Percentiles rank a stretch among this genome's conserved stretches.
These are phyloP conservation scores for Lichenothelia convexa DNA, from an alignment of 495 filamentous ascomycete species.

Conservation along the genomic window DNA sequence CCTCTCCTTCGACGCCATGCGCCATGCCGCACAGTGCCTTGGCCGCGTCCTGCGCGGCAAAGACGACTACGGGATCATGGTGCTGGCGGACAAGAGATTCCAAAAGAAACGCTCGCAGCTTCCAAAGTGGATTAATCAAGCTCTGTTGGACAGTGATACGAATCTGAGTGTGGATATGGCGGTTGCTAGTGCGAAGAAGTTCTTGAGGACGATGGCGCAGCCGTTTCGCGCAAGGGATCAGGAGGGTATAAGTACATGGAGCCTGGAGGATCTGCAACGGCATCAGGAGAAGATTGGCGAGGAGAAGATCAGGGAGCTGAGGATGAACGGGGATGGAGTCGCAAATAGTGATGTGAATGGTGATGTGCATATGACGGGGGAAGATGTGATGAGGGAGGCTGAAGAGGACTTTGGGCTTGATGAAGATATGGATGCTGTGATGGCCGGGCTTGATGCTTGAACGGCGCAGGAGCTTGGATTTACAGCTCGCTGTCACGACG, in stretches of 20 bases:
- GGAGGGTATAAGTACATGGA: constrained; percentile 88
- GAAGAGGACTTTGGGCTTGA: background rate
- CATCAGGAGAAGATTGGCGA: constrained; percentile 64
- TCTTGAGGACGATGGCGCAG: constrained; percentile 76
- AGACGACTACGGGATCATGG: constrained; percentile 98
- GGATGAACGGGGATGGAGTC: constrained; percentile 9
- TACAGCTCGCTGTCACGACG: no score
- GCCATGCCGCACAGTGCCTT: constrained; percentile 91
- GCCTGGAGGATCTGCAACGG: constrained; percentile 49
- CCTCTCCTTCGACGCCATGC: constrained; percentile 96
- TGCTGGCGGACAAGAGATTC: constrained; percentile 83
- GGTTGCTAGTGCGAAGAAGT: constrained; percentile 70
- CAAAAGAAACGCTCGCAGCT: constrained; percentile 75
- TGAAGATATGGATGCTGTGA: background rate
- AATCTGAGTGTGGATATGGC: constrained; percentile 94
- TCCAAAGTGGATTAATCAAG: constrained; percentile 94
- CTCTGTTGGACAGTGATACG: constrained; percentile 61
- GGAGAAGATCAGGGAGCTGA: constrained; percentile 32
- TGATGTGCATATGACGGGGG: background rate
- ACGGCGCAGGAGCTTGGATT: no score
- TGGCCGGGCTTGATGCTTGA: background rate
- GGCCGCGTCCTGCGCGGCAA: constrained; percentile 92
- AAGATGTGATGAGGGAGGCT: background rate
- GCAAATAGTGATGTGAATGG: background rate
- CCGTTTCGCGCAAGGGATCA: constrained; percentile 68